These are phyloP conservation scores for Jaltomata sinuosa DNA, from an alignment of 257 asterid species.

Conservation along the genomic window DNA sequence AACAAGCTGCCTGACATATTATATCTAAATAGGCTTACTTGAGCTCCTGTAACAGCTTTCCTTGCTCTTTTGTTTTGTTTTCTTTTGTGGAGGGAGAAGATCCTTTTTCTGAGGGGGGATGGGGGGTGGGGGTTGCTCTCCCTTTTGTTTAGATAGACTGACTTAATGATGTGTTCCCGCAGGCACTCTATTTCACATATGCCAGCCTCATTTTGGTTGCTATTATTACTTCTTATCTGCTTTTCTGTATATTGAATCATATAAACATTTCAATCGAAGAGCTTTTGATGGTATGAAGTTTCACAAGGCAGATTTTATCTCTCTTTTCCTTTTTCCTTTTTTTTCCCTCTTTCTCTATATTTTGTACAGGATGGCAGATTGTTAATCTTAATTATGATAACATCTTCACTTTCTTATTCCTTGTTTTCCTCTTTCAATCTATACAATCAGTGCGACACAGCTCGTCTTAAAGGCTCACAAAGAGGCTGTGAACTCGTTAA, in stretches of 20 bases:
- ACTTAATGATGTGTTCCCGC: not conserved
- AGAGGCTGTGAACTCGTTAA: conserved; percentile 94
- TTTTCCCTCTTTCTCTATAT: not conserved
- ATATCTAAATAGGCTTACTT: not conserved
- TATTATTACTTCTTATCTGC: not conserved
- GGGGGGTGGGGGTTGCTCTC: not conserved
- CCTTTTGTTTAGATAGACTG: not conserved
- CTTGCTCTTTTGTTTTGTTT: not conserved
- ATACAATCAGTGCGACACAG: conserved; percentile 74
- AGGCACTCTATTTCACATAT: not conserved
- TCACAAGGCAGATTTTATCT: not conserved
- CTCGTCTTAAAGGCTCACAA: conserved; percentile 91
- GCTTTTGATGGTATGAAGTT: not conserved
- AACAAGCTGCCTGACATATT: not conserved
- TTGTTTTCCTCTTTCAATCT: not conserved
- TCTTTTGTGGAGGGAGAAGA: not conserved
- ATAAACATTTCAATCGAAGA: not conserved
- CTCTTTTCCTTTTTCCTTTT: not conserved
- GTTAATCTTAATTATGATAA: not conserved
- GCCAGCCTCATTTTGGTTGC: not conserved
- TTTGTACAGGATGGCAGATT: not conserved
- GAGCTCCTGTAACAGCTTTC: not conserved
- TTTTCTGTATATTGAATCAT: not conserved
- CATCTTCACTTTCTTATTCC: not conserved
- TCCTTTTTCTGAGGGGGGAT: not conserved